A percentile compares a stretch with the other conserved stretches of the same genome.
Evolutionary conservation across 306 rosid species (phyloP).

Genomic region (Hippophae gyantsensis): DNA sequence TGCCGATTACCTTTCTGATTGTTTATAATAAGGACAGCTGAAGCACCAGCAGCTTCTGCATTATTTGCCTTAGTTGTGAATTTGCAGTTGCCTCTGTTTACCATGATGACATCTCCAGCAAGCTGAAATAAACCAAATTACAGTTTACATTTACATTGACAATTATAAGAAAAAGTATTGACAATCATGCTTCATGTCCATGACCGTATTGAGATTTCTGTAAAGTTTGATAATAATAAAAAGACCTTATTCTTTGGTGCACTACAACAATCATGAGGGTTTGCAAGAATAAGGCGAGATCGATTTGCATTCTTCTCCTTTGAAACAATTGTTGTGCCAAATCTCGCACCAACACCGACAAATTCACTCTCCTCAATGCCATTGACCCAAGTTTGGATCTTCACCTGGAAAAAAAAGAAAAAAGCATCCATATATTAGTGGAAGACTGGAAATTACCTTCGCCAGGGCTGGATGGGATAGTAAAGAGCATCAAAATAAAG

Average conservation of each 20-base stretch:
- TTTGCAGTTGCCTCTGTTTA: conserved; percentile 74
- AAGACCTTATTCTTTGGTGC: conserved; percentile 61
- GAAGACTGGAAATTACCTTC: not conserved
- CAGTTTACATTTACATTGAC: not conserved
- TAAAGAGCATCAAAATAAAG: not conserved
- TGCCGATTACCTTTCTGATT: conserved; percentile 53
- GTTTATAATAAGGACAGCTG: conserved; percentile 83
- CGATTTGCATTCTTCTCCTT: conserved; percentile 82
- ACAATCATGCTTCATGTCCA: conserved; percentile 3
- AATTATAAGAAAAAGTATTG: not conserved
- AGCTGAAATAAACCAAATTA: conserved; percentile 37
- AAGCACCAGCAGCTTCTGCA: conserved; percentile 88
- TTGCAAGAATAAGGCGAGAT: conserved; percentile 57
- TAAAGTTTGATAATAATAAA: conserved; percentile 3
- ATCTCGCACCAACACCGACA: conserved; percentile 94
- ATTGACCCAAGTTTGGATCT: conserved; percentile 94
- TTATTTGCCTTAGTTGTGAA: conserved; percentile 73
- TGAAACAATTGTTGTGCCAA: conserved; percentile 75
- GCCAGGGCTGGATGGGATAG: not conserved
- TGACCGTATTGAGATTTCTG: conserved; percentile 3
- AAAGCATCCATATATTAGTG: conserved; percentile 1
- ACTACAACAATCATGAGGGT: conserved; percentile 74
- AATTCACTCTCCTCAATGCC: conserved; percentile 63
- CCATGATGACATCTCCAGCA: conserved; percentile 82
- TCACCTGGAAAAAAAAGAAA: conserved; percentile 38